These are phyloP conservation scores for Penicillium tannophilum DNA, from an alignment of 495 filamentous ascomycete genomes.

Conservation along the genomic window DNA sequence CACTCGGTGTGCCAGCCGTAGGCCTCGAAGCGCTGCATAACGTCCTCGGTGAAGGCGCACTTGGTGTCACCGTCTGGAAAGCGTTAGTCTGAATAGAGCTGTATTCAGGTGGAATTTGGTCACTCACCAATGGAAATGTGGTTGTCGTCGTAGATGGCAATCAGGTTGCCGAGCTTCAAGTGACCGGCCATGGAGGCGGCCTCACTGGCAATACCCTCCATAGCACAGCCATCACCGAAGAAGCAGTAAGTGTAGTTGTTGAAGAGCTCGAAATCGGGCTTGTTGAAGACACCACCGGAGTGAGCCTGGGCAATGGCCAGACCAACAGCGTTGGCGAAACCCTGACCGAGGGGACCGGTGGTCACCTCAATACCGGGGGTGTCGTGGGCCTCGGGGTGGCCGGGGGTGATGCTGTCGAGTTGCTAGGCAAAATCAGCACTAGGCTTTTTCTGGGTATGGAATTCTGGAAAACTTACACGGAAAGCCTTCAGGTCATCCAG, in stretches of 20 bases:
- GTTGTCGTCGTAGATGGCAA: conserved; percentile 97
- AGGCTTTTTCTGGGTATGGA: neutral
- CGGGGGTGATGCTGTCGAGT: conserved; percentile 92
- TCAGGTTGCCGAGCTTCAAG: conserved; percentile 95
- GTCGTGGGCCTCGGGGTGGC: conserved; percentile 95
- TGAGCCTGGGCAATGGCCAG: conserved; percentile 95
- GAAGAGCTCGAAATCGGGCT: conserved; percentile 87
- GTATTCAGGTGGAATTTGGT: neutral
- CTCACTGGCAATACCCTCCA: conserved; percentile 96
- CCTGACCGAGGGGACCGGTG: conserved; percentile 94
- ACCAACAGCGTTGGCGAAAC: conserved; percentile 94
- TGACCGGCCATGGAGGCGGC: conserved; percentile 92
- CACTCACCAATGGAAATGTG: conserved; percentile 84
- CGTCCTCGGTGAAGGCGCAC: conserved; percentile 96
- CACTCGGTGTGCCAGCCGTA: conserved; percentile 95
- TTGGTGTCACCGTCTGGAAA: conserved; percentile 85
- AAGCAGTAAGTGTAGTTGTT: conserved; percentile 97
- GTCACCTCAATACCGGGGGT: conserved; percentile 97
- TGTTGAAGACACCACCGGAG: conserved; percentile 90
- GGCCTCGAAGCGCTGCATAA: conserved; percentile 90
- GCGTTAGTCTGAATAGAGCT: conserved; percentile 9
- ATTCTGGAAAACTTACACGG: conserved; percentile 65
- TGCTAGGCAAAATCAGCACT: conserved; percentile 44
- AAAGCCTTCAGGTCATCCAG: conserved; percentile 94
- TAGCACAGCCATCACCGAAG: conserved; percentile 97